Base-by-base conservation (phyloP, 2,329 filamentous ascomycete genomes). In the Blastomyces parvus region DNA sequence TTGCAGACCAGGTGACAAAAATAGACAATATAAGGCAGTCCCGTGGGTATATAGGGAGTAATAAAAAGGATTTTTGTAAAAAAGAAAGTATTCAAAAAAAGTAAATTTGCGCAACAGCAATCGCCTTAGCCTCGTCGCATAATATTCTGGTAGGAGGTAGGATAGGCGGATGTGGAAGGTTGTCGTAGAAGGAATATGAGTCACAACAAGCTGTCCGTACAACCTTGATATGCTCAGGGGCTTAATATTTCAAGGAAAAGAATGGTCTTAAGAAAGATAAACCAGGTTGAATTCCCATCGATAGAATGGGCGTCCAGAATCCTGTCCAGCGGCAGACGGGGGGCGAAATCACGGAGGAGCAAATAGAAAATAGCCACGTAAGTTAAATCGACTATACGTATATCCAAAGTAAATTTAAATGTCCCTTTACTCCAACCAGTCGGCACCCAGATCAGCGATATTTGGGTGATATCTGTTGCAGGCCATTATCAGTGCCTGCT, bases 341-440 rank as follows among this genome's bases (percentile, higher is more conserved):
- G 4, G 5, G 7, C 5, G 19, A 40, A 57, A 57, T 25, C 19
- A 27, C 36, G 7, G 17, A 22, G 19, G 55, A 40, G 27, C 36
- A 57, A 57, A 57, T 57, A 25, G n/a, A 14, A n/a, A 57, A 25
- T 22, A 57, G 55, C 33, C 55, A 57, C 55, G 33, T 42, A 57
- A 33, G 55, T 6, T 22, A 33, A 38, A 40, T n/a, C n/a, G 1
- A 19, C 55, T 17, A 5, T 19, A 57, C 8, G 22, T 22, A 40
- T 8, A 27, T 14, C n/a, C 17, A 27, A 57, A 57, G 9, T n/a
- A 57, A 11, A 14, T 19, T 4, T n/a, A 17, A 13, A n/a, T 57
- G 7, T 2, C n/a, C n/a, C 19, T 40, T 40, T 57, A 11, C 14
- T 57, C 13, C 55, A 11, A 11, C 19, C n/a, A 36, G 19, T 42